phyloP scores from a whole-genome alignment of 169 alveolate species.

The Perkinsus olseni region DNA sequence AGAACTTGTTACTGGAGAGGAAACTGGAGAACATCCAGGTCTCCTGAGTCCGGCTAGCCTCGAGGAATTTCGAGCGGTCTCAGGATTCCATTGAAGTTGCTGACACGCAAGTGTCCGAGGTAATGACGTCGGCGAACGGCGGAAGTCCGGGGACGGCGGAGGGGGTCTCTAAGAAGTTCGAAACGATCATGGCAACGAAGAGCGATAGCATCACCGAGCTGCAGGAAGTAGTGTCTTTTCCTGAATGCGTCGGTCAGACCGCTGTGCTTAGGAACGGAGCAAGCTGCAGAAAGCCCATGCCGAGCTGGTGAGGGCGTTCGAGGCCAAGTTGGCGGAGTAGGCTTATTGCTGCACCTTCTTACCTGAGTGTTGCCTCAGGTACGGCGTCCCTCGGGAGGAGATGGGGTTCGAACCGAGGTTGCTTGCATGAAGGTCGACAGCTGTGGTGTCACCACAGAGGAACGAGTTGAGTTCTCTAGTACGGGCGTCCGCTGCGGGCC shows the following conservation, averaged over 20 bases:
- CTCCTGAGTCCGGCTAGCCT: not conserved
- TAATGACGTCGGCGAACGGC: not conserved
- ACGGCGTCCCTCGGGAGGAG: not conserved
- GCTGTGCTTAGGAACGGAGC: not conserved
- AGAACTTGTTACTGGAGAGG: slow-evolving; percentile 27
- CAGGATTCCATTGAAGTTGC: slow-evolving; percentile 23
- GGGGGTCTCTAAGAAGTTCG: not conserved
- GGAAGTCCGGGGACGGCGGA: not conserved
- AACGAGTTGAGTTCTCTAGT: too few relatives aligned
- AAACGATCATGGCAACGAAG: not conserved
- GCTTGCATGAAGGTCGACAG: not conserved
- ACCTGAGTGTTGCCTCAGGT: not conserved
- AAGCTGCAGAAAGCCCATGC: not conserved
- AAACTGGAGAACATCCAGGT: slow-evolving; percentile 9
- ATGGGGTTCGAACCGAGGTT: not conserved
- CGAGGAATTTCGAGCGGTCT: not conserved
- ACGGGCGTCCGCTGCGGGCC: too few relatives aligned
- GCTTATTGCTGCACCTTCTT: not conserved
- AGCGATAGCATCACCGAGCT: not conserved
- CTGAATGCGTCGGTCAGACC: not conserved
- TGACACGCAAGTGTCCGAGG: slow-evolving; percentile 7
- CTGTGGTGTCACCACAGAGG: too few relatives aligned
- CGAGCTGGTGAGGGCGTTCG: not conserved
- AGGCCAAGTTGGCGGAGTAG: not conserved
- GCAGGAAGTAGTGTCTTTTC: not conserved